These are phyloP conservation scores for Globisporangium canariense DNA, from an alignment of 352 stramenopile genomes.

Conservation along the genomic window DNA sequence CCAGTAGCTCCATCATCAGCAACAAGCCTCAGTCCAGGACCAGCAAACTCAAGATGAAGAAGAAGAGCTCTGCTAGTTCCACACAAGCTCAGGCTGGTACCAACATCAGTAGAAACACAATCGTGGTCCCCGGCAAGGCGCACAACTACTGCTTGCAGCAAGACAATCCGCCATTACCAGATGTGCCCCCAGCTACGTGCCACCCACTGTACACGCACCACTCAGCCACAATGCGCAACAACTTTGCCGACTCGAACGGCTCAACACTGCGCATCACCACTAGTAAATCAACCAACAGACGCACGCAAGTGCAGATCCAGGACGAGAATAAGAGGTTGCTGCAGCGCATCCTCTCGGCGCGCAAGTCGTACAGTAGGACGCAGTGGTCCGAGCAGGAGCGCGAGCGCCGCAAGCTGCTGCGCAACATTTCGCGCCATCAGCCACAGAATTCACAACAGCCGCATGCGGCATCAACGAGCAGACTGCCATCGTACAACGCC, in stretches of 20 bases:
- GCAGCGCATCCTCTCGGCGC: slow-evolving; percentile 39
- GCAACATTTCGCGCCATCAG: slow-evolving; percentile 39
- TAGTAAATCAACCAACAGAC: slow-evolving; percentile 18
- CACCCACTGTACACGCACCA: slow-evolving; percentile 44
- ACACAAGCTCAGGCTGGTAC: background rate
- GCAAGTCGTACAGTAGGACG: slow-evolving; percentile 40
- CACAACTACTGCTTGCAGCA: background rate
- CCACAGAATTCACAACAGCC: too few species aligned
- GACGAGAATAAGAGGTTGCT: slow-evolving; percentile 54
- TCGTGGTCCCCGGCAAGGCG: slow-evolving; percentile 15
- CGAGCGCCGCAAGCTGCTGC: slow-evolving; percentile 35
- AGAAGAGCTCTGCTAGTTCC: background rate
- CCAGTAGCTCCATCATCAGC: background rate
- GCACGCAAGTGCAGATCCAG: slow-evolving; percentile 36
- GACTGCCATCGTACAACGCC: slow-evolving; percentile 13
- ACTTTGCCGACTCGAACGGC: slow-evolving; percentile 43
- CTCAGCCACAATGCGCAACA: slow-evolving; percentile 45
- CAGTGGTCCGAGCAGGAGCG: slow-evolving; percentile 35
- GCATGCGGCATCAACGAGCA: slow-evolving; percentile 16
- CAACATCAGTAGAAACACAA: slow-evolving; percentile 19
- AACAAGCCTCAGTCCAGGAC: background rate
- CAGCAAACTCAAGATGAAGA: background rate
- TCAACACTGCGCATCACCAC: slow-evolving; percentile 22
- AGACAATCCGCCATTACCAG: slow-evolving; percentile 11
- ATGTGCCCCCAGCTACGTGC: slow-evolving; percentile 29